Evolutionary conservation across 1,139 yeast species (phyloP).

Genomic region (Ogataea hybrid): DNA sequence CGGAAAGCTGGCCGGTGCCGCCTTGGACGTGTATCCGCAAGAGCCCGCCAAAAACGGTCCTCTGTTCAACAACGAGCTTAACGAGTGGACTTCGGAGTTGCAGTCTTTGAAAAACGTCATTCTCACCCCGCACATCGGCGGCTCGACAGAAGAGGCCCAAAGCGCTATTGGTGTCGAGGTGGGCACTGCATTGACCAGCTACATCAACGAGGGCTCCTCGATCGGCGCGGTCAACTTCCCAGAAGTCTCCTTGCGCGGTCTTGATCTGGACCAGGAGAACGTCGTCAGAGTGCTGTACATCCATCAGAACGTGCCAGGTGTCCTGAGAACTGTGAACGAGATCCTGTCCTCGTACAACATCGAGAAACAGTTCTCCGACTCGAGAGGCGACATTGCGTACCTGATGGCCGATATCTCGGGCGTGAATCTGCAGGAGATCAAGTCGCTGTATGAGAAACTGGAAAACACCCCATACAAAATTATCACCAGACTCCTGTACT

Average conservation of each 20-base stretch:
- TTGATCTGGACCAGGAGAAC: conserved; percentile 84
- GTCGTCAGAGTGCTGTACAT: conserved; percentile 92
- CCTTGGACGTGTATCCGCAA: conserved; percentile 93
- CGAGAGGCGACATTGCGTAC: conserved; percentile 94
- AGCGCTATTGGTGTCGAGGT: conserved; percentile 97
- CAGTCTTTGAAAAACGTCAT: conserved; percentile 83
- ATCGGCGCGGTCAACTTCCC: conserved; percentile 98
- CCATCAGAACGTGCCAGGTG: conserved; percentile 99
- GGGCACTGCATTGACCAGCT: conserved; percentile 78
- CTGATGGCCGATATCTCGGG: conserved; percentile 96
- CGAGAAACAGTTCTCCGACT: conserved; percentile 96
- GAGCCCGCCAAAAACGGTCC: conserved; percentile 99
- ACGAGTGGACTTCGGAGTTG: conserved; percentile 82
- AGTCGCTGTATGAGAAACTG: conserved; percentile 78
- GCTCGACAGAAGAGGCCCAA: conserved; percentile 99
- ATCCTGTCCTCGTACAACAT: conserved; percentile 93
- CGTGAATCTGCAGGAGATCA: conserved; percentile 79
- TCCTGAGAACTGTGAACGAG: conserved; percentile 93
- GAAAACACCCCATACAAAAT: conserved; percentile 91
- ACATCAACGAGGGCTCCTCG: conserved; percentile 96
- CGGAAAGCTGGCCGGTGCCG: conserved; percentile 97
- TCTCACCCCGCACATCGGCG: conserved; percentile 97
- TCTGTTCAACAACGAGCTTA: conserved; percentile 67
- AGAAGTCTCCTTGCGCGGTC: conserved; percentile 88
- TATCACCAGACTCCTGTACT: conserved; percentile 87